Conservation (phyloP, 2,329 filamentous ascomycete genomes). For the Diplodia seriata region DNA sequence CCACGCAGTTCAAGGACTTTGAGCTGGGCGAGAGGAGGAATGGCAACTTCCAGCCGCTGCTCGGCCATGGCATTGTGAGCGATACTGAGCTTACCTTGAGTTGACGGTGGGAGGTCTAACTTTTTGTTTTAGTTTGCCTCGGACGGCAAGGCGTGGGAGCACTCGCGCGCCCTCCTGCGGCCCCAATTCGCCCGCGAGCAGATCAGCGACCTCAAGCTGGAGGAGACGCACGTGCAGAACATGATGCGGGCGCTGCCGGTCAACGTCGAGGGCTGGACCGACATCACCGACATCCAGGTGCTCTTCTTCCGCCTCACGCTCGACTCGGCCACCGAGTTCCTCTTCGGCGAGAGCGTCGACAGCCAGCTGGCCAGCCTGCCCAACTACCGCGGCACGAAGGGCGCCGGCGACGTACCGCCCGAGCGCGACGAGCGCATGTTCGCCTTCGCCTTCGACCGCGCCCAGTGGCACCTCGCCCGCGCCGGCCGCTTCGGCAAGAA, state of each 20-base stretch:
- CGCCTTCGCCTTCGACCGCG: conserved; percentile 52
- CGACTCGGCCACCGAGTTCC: conserved; percentile 58
- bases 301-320: conserved; percentile 59
- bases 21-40: conserved; percentile 47
- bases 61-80: conserved; percentile 50
- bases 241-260: conserved; percentile 65
- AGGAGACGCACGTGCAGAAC: conserved; percentile 65
- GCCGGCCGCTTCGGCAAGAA: conserved; percentile 48
- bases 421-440: conserved; percentile 46
- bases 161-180: conserved; percentile 56
- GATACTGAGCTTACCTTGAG: background rate
- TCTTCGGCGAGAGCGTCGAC: conserved; percentile 54
- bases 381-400: conserved; percentile 2
- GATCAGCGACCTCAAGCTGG: conserved; percentile 61
- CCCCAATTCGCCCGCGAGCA: conserved; percentile 62
- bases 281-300: conserved; percentile 48
- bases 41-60: conserved; percentile 48
- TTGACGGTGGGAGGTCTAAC: conserved; percentile 35
- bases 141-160: conserved; percentile 52
- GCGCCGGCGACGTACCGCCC: background rate
- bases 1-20: conserved; percentile 57
- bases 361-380: conserved; percentile 46
- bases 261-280: conserved; percentile 51
- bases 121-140: conserved; percentile 49
- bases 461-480: conserved; percentile 48